Evolutionary conservation across 495 filamentous ascomycete genomes (phyloP), one percentile per base, ranked within the genome.

Genomic region (Polyplosphaeria fusca): DNA sequence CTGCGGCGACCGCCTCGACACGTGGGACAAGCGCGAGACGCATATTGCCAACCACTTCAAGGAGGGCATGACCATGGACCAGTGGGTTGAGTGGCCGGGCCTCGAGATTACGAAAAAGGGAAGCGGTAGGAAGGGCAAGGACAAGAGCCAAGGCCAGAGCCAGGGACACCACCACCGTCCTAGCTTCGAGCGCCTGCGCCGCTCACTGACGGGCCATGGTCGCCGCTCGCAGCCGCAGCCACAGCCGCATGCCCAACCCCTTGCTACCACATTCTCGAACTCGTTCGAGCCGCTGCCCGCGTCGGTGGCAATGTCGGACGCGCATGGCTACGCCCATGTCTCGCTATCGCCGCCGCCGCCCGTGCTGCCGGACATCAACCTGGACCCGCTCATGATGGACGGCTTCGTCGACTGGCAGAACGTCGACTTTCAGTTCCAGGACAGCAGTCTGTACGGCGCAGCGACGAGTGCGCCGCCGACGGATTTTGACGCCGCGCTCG

Each of bases 21-120:
- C 5, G 13, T 66, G 63, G 63, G 49, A 58, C n/a, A 20, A 43
- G 38, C 22, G 63, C 0, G 58, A 61, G 35, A 56, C 20, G 27
- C 63, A 66, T 35, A 59, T 66, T 22, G 63, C 63, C 14, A 25
- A 35, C 16, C 63, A 66, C 28, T 66, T 66, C 40, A 56, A 53
- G n/a, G 57, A 60, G 7, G 57, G 62, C 2, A 43, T 28, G 40
- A 61, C 52, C 1, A 65, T 65, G 62, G 39, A 25, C 11, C 9
- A 39, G 4, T 63, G 60, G 60, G n/a, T n/a, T n/a, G n/a, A n/a
- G n/a, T 14, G 52, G 25, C 42, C 18, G 3, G 3, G 5, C 13
- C 11, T 25, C 42, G 7, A 46, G 48, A 3, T 5, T 40, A 32
- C 12, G n/a, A 32, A 27, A 38, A 41, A 14, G 37, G 4, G 3